Conservation (phyloP, 2,329 filamentous ascomycete species). For the Epichloe hybrida region DNA sequence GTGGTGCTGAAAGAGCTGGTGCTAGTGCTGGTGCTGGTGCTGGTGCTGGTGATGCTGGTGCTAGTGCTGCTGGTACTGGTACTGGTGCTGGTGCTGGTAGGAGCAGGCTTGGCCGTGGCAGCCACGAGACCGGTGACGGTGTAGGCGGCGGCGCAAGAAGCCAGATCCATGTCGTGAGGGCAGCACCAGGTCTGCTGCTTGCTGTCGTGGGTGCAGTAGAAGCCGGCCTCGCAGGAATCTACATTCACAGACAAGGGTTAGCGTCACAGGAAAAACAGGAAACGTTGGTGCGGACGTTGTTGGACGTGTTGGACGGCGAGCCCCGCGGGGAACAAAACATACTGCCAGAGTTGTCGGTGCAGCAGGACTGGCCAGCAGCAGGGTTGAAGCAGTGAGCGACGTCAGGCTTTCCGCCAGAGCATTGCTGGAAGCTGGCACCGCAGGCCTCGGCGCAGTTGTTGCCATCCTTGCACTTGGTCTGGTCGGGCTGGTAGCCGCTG, state of each 20-base stretch:
- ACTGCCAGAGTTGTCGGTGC: slow-evolving; percentile 43
- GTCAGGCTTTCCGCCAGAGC: slow-evolving; percentile 30
- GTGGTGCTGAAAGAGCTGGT: slow-evolving; percentile 14
- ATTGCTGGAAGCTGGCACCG: slow-evolving; percentile 35
- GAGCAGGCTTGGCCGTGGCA: slow-evolving; percentile 19
- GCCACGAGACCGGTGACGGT: slow-evolving; percentile 31
- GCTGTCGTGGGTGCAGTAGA: slow-evolving; percentile 47
- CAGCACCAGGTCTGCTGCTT: slow-evolving; percentile 44
- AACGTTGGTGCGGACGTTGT: no score
- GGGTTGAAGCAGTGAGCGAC: slow-evolving; percentile 46
- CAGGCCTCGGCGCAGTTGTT: slow-evolving; percentile 42
- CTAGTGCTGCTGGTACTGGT: slow-evolving; percentile 9
- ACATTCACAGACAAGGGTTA: not conserved
- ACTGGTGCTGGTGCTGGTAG: slow-evolving; percentile 15
- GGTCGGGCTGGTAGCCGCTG: slow-evolving; percentile 35
- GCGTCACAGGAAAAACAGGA: not conserved
- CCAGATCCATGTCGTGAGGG: slow-evolving; percentile 38
- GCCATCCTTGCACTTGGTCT: slow-evolving; percentile 34
- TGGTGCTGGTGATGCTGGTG: slow-evolving; percentile 9
- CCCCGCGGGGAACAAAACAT: slow-evolving; percentile 16
- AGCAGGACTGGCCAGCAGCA: slow-evolving; percentile 39
- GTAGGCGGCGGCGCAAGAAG: slow-evolving; percentile 39
- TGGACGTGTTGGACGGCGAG: no score
- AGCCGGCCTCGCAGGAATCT: slow-evolving; percentile 49
- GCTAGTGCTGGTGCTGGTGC: slow-evolving; percentile 10